Base-by-base conservation (phyloP, 352 stramenopile genomes). In the Phytophthora pinifolia region DNA sequence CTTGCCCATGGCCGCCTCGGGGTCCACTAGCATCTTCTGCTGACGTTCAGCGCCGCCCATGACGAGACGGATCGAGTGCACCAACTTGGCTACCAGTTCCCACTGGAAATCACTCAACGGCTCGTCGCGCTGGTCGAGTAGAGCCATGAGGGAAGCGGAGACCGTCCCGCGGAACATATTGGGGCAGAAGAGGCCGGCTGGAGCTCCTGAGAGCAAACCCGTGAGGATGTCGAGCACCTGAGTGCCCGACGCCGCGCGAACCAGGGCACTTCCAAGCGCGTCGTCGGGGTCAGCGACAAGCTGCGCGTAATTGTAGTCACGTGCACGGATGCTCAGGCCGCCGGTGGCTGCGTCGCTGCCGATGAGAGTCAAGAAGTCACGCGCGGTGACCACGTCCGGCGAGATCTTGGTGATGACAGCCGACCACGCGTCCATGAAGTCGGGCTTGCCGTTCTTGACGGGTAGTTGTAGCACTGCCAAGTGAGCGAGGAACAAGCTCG, bases 381-480 rank as follows among this genome's bases (percentile, higher is more conserved):
- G 62, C 3, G 72, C 74, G 1, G 60, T 86, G 38, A 88, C 74
- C 7, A 88, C 60, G 39, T 88, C 78, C 44, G 72, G 76, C 2
- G 78, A 83, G n/a, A 86, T 59, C 34, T 80, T 79, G n/a, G 62
- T 57, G 65, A 86, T 81, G 41, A 75, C 70, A 2, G 78, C 74
- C n/a, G 74, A 86, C 74, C 76, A 87, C 33, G 76, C 64, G 51
- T 87, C 76, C 74, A 89, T 89, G 51, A 86, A 87, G 54, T 89
- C 76, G 8, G 79, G 67, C 10, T 71, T 64, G n/a, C 76, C 76
- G 15, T 77, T 73, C 51, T 81, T 81, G 45, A 55, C 36, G 1
- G 79, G 71, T 0, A 87, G 72, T 56, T 75, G 34, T 3, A 89
- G 48, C 14, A 79, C 72, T 4, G 79, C 69, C 5, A 86, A 57